Base-by-base conservation (phyloP, 805 yeast genomes). In the Nakazawaea ishiwadae region DNA sequence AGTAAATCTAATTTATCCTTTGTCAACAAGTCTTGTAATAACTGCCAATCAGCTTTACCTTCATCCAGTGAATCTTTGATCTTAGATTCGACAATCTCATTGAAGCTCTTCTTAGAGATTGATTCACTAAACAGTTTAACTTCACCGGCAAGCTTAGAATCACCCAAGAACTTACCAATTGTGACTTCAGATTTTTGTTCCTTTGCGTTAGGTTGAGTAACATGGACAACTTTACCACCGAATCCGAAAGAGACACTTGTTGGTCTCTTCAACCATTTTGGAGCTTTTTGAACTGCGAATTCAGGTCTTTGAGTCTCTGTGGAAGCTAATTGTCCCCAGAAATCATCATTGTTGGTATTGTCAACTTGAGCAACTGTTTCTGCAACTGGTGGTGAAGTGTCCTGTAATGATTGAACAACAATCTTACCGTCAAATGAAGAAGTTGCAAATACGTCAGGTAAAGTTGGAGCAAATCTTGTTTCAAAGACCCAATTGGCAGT, bases 401-500 rank as follows among this genome's bases (percentile, higher is more conserved):
- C 96, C 65, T 93, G 99, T 47, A 93, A 67, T 17, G 96, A 75
- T 63, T 90, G 96, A 28, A 91, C 72, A 40, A 75, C 63, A 44
- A 91, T 72, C 59, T 80, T 85, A 48, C 93, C 90, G 60, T 88
- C 96, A 51, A 85, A 85, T 4, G 96, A 82, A 17, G 95, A 86
- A 42, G 85, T 74, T 4, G 96, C 96, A 67, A 93, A 85, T 38
- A 87, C 63, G 48, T 91, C 96, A 2, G 99, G 99, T 21, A 85
- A 76, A 18, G 70, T 60, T 31, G 96, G 96, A 45, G 96, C 95
- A 68, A 90, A 93, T 52, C 75, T 75, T 10, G 96, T 76, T 63
- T 87, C 80, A 66, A 89, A 93, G 11, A 86, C 81, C 99, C 99
- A 93, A 62, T 88, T 90, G 28, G 95, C 84, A 27, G 95, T 77